Percentiles rank a stretch among this genome's conserved stretches.
Evolutionary conservation across 1,139 yeast species (phyloP).

Genomic region (Hyphopichia fennica): DNA sequence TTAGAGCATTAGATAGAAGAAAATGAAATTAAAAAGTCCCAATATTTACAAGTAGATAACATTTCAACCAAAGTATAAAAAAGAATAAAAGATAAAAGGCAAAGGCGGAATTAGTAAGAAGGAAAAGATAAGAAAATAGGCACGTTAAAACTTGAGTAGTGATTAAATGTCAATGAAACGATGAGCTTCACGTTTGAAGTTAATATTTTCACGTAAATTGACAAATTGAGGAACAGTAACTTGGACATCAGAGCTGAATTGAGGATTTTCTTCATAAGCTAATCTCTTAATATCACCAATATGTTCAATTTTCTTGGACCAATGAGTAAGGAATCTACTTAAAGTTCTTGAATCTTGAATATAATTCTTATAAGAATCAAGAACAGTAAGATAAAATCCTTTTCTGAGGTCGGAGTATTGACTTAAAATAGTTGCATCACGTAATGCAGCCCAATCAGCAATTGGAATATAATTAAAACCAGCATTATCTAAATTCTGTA

Average conservation of each 20-base stretch:
- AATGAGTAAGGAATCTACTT: slow-evolving; percentile 31
- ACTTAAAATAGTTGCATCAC: slow-evolving; percentile 71
- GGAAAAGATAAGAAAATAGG: too few relatives aligned
- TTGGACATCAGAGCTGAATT: slow-evolving; percentile 19
- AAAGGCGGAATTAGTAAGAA: too few relatives aligned
- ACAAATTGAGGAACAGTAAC: slow-evolving; percentile 25
- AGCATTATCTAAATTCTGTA: slow-evolving; percentile 51
- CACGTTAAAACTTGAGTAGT: neutral
- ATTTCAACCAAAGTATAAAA: neutral
- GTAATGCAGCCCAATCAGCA: slow-evolving; percentile 86
- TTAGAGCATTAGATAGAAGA: too few relatives aligned
- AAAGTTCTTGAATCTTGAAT: slow-evolving; percentile 40
- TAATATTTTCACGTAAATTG: slow-evolving; percentile 28
- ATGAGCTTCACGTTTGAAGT: slow-evolving; percentile 18
- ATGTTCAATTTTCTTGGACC: slow-evolving; percentile 29
- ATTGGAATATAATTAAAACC: slow-evolving; percentile 66
- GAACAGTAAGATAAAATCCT: slow-evolving; percentile 57
- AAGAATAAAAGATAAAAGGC: too few relatives aligned
- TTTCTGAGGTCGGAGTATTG: slow-evolving; percentile 44
- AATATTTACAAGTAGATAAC: neutral
- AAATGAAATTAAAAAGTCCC: too few relatives aligned
- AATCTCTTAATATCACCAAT: slow-evolving; percentile 20
- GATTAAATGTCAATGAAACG: neutral
- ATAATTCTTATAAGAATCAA: slow-evolving; percentile 49
- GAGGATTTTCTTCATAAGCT: slow-evolving; percentile 17